Percentiles rank a stretch among this genome's conserved stretches.
Evolutionary conservation across 2,329 filamentous ascomycete species (phyloP).

Genomic region (Aspergillus fijiensis): DNA sequence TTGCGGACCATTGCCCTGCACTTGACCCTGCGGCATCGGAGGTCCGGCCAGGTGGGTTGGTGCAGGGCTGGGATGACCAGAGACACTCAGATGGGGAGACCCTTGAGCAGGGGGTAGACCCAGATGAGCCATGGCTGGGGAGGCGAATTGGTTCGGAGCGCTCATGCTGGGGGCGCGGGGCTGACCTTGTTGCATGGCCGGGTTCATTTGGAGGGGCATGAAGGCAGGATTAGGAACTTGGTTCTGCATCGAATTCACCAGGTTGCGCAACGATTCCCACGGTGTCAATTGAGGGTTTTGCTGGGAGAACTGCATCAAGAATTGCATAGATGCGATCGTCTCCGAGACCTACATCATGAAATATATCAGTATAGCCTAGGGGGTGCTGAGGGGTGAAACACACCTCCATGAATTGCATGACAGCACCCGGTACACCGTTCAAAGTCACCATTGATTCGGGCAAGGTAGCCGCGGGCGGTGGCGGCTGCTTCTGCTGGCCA

Average conservation of each 20-base stretch:
- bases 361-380: conserved; percentile 1
- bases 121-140: conserved; percentile 57
- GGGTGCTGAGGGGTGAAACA: conserved; percentile 15
- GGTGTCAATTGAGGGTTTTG: conserved; percentile 54
- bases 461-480: conserved; percentile 45
- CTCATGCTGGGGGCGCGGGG: conserved; percentile 48
- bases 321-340: conserved; percentile 64
- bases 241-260: conserved; percentile 49
- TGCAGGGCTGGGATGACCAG: conserved; percentile 49
- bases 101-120: conserved; percentile 49
- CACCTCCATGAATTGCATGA: conserved; percentile 65
- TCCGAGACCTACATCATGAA: conserved; percentile 55
- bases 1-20: conserved; percentile 51
- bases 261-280: conserved; percentile 54
- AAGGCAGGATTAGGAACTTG: conserved; percentile 35
- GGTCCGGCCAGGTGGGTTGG: conserved; percentile 48
- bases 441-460: conserved; percentile 47
- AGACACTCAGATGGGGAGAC: conserved; percentile 53
- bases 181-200: conserved; percentile 37
- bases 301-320: conserved; percentile 58
- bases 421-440: conserved; percentile 56
- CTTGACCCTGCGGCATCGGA: conserved; percentile 56
- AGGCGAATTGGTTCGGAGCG: conserved; percentile 55
- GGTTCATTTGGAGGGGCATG: conserved; percentile 33
- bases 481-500: conserved; percentile 49